Percentiles rank a stretch among this genome's conserved stretches.
phyloP scores from a whole-genome alignment of 2,329 filamentous ascomycete genomes.

The Boeremia exigua region DNA sequence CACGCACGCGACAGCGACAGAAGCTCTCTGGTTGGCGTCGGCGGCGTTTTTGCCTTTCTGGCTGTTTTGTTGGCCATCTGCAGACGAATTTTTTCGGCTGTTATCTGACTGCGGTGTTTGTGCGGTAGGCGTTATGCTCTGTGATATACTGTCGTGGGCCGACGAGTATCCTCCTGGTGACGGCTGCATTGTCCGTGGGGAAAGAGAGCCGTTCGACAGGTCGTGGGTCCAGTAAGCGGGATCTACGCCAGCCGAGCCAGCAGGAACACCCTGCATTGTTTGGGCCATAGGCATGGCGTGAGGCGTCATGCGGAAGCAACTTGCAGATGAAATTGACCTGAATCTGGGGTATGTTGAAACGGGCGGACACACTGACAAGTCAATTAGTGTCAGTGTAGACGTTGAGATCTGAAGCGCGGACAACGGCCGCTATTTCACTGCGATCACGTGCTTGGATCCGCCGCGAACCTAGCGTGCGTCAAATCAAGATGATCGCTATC shows the following conservation, averaged over 20 bases:
- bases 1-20: constrained; percentile 56
- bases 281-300: constrained; percentile 38
- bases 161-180: constrained; percentile 40
- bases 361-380: constrained; percentile 26
- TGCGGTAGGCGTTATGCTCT: constrained; percentile 37
- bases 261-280: constrained; percentile 29
- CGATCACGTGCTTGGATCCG: constrained; percentile 17
- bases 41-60: constrained; percentile 26
- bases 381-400: constrained; percentile 26
- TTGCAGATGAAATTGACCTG: constrained; percentile 8
- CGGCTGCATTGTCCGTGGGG: constrained; percentile 30
- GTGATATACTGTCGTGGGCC: constrained; percentile 36
- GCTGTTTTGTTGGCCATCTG: constrained; percentile 22
- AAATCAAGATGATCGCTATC: constrained; percentile 15
- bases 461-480: constrained; percentile 17
- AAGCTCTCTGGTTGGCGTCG: constrained; percentile 30
- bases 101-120: constrained; percentile 41
- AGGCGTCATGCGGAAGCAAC: constrained; percentile 21
- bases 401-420: constrained; percentile 30
- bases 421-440: constrained; percentile 17
- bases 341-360: constrained; percentile 16
- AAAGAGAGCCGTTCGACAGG: constrained; percentile 27
- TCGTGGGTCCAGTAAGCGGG: constrained; percentile 42
- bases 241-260: constrained; percentile 40
- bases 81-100: constrained; percentile 23